A percentile compares a stretch with the other conserved stretches of the same genome.
Conservation (phyloP, 179 eudicot genomes). For the Carnegiea gigantea region DNA sequence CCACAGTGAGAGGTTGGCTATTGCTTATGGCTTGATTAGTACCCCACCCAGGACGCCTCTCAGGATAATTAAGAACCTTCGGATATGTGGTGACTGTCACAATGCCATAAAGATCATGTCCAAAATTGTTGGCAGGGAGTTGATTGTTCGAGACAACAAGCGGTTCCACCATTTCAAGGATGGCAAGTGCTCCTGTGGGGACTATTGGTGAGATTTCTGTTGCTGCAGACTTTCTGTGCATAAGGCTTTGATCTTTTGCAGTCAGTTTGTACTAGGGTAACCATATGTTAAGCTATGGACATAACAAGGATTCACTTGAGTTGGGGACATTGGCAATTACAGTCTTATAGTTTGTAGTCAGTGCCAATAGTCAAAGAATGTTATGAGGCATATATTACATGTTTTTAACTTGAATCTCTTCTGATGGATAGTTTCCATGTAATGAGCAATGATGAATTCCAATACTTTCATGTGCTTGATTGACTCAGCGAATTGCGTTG, state of each 20-base stretch:
- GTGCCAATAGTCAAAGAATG: neutral
- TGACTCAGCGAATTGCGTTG: neutral
- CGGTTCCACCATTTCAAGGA: conserved; percentile 53
- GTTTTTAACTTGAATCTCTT: conserved; percentile 3
- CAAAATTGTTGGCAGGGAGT: conserved; percentile 45
- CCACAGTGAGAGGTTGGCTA: conserved; percentile 51
- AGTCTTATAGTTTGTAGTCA: neutral
- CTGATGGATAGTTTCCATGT: neutral
- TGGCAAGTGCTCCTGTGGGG: conserved; percentile 51
- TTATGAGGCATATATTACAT: neutral
- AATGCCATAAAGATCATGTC: conserved; percentile 56
- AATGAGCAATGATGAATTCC: neutral
- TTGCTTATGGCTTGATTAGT: conserved; percentile 48
- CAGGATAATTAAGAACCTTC: conserved; percentile 44
- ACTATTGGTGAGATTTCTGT: conserved; percentile 41
- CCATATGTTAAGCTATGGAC: neutral
- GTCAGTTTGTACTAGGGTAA: neutral
- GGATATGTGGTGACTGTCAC: conserved; percentile 51
- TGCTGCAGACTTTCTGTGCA: neutral
- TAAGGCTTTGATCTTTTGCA: neutral
- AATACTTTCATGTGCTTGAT: neutral
- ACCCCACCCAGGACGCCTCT: conserved; percentile 50
- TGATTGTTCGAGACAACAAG: conserved; percentile 49
- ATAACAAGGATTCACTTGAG: neutral
- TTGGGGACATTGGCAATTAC: neutral